A percentile compares a stretch with the other conserved stretches of the same genome.
These are phyloP conservation scores for Mycena citricolor DNA, from an alignment of 1,284 basidiomycete species.

Conservation along the genomic window DNA sequence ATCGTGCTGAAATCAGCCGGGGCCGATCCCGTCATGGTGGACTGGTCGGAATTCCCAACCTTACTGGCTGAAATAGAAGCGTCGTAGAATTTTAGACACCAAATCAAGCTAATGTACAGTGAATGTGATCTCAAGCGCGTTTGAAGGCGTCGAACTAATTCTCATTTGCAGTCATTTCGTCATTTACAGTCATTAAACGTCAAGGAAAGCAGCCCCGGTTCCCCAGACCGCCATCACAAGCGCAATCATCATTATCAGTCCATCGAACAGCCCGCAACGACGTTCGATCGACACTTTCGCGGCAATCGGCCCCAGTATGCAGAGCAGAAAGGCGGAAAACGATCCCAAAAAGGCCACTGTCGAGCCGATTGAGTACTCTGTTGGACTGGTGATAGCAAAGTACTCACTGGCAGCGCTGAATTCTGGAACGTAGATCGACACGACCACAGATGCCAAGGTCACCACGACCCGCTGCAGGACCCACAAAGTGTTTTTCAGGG, in stretches of 20 bases:
- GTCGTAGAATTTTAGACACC: too few relatives aligned
- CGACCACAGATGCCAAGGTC: conserved; percentile 59
- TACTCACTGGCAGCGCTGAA: conserved; percentile 77
- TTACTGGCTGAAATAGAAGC: conserved; percentile 24
- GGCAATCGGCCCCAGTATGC: conserved; percentile 22
- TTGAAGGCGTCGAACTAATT: too few relatives aligned
- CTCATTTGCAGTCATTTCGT: too few relatives aligned
- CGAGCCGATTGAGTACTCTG: conserved; percentile 66
- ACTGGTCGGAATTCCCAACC: conserved; percentile 27
- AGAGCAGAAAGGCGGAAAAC: conserved; percentile 22
- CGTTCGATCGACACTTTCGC: conserved; percentile 19
- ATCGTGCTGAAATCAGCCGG: conserved; percentile 23
- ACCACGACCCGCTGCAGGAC: conserved; percentile 61
- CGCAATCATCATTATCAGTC: conserved; percentile 53
- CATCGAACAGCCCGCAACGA: conserved; percentile 52
- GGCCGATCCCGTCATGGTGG: conserved; percentile 26
- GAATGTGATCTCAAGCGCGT: too few relatives aligned
- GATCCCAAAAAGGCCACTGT: conserved; percentile 23
- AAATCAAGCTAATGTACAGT: too few relatives aligned
- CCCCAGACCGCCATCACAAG: conserved; percentile 76
- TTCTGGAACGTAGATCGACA: conserved; percentile 80
- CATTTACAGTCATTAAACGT: too few relatives aligned
- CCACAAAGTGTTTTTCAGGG: conserved; percentile 46
- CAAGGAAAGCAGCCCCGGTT: conserved; percentile 66
- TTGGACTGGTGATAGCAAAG: conserved; percentile 94